Base-by-base conservation (phyloP, 2,329 filamentous ascomycete genomes). In the Raffaelea albimanens region DNA sequence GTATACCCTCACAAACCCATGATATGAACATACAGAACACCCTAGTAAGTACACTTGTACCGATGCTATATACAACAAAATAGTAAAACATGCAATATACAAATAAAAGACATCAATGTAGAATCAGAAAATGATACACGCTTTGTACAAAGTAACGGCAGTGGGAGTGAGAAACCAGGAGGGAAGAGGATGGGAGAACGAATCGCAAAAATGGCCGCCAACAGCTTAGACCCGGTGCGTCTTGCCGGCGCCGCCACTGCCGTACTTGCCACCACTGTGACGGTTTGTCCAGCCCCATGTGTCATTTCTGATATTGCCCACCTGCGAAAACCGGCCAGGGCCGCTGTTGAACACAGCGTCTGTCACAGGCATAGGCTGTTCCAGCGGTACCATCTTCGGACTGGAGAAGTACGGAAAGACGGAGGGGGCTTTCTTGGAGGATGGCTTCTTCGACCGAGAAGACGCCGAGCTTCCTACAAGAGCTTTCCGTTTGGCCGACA, bases 401-500 rank as follows among this genome's bases (percentile, higher is more conserved):
- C 62, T 60, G 20, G 66, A 59, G 43, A 60, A 59, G 48, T 70
- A 70, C 7, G 67, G 66, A 18, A 62, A 47, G 34, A 64, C 48
- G 44, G 56, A 59, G 46, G 52, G 60, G n/a, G 25, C 31, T 16
- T 34, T 9, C 14, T 38, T 38, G 14, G 34, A 38, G 34, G 13
- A 7, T 9, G 31, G 31, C 31, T 34, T 34, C 5, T 16, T 16
- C 7, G 14, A 19, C 34, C 9, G 8, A 19, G 34, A 38, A 5
- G 34, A 38, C 7, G 46, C 3, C 3, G 20, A 13, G 10, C 22
- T 40, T 54, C 47, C 23, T 55, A 55, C 33, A 7, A 19, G 9
- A 16, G 55, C 42, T 56, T 72, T 74, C 49, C 66, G 73, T 47
- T 72, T 62, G 1, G 82, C 75, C 52, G 78, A 84, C 55, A 94